Evolutionary conservation across 140 eudicot species (phyloP).

Genomic region (Erigeron philadelphicus): DNA sequence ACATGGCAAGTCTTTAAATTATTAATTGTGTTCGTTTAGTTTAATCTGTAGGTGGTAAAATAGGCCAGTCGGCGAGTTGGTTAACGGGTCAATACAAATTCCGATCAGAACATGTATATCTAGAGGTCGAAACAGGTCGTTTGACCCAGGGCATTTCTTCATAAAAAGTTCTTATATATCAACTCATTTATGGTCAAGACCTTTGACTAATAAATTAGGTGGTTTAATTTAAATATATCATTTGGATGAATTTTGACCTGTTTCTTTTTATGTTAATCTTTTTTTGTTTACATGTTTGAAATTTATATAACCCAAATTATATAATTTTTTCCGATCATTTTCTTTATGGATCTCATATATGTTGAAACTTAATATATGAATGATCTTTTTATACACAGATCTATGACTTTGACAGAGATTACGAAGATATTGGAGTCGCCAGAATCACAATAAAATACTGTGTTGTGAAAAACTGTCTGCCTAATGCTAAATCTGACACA

Average conservation of each 20-base stretch:
- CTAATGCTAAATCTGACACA: slow-evolving; percentile 83
- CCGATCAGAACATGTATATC: too few relatives aligned
- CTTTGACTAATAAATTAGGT: too few relatives aligned
- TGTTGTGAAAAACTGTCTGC: slow-evolving; percentile 76
- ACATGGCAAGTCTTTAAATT: slow-evolving; percentile 51
- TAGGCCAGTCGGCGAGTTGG: neutral
- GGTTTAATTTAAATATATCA: too few relatives aligned
- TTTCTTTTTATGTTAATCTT: neutral
- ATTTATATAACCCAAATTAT: neutral
- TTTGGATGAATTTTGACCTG: neutral
- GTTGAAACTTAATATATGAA: slow-evolving; percentile 9
- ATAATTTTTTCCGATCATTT: neutral
- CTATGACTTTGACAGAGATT: slow-evolving; percentile 88
- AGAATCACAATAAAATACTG: slow-evolving; percentile 72
- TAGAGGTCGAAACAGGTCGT: neutral
- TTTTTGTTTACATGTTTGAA: neutral
- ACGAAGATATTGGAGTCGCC: slow-evolving; percentile 84
- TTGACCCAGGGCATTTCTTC: neutral
- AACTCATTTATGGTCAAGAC: too few relatives aligned
- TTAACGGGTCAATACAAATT: neutral
- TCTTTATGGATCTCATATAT: neutral
- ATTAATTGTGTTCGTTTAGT: neutral
- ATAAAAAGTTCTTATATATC: neutral
- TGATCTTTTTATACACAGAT: slow-evolving; percentile 48
- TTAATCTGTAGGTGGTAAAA: neutral